Evolutionary conservation across 148 eudicot genomes (phyloP).

Genomic region (Amaranthus cruentus): DNA sequence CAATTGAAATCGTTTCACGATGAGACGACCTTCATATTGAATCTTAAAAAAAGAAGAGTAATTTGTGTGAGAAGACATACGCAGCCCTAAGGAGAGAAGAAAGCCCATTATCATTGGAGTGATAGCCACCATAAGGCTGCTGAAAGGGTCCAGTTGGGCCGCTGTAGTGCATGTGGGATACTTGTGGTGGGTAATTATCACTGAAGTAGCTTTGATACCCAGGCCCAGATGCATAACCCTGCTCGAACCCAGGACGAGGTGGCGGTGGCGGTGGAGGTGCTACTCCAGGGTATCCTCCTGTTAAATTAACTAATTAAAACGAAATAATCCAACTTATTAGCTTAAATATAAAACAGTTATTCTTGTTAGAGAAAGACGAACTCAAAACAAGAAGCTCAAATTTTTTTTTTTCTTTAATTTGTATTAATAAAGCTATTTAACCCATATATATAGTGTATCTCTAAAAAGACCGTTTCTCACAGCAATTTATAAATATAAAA

Average conservation of each 20-base stretch:
- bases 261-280: conserved; percentile 9
- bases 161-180: conserved; percentile 6
- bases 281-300: neutral
- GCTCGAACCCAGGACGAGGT: conserved; percentile 8
- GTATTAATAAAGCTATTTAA: too few relatives aligned
- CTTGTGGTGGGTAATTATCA: conserved; percentile 9
- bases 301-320: neutral
- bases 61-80: neutral
- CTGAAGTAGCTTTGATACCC: conserved; percentile 10
- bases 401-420: too few relatives aligned
- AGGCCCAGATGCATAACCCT: neutral
- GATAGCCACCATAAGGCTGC: neutral
- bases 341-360: neutral
- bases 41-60: too few relatives aligned
- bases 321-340: neutral
- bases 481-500: too few relatives aligned
- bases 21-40: too few relatives aligned
- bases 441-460: too few relatives aligned
- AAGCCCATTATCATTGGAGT: neutral
- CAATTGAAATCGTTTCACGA: neutral
- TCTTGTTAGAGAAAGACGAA: neutral
- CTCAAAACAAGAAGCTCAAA: too few relatives aligned
- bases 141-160: neutral
- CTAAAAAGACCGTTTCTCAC: too few relatives aligned
- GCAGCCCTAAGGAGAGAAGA: conserved; percentile 12